These are phyloP conservation scores for Aegilops bicornis DNA, from an alignment of 176 grass and related monocot genomes.

Conservation along the genomic window DNA sequence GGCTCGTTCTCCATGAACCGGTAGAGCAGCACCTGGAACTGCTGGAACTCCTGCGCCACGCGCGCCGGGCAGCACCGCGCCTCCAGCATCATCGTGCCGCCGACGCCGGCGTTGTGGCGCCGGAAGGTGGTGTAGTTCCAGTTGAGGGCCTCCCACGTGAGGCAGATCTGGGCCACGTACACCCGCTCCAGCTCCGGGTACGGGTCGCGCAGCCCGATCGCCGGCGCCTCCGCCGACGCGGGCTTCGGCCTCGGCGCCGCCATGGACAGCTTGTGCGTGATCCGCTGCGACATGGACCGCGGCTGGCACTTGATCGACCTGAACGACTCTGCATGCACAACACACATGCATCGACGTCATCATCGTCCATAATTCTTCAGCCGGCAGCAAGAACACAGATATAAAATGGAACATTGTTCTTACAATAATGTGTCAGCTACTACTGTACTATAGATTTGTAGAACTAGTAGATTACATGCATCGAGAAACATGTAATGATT, in stretches of 20 bases:
- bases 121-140: constrained; percentile 80
- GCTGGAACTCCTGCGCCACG: constrained; percentile 91
- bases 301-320: constrained; percentile 71
- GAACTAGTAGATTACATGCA: background rate
- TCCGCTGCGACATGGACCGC: constrained; percentile 63
- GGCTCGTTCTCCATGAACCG: constrained; percentile 96
- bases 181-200: constrained; percentile 77
- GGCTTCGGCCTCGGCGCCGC: constrained; percentile 52
- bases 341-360: background rate
- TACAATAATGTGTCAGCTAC: too few species aligned
- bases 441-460: too few species aligned
- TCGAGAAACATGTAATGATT: constrained; percentile 3
- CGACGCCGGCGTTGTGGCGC: constrained; percentile 24
- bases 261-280: constrained; percentile 44
- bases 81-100: constrained; percentile 6
- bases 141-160: constrained; percentile 88
- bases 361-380: background rate
- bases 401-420: background rate
- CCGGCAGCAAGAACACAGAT: background rate
- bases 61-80: constrained; percentile 59
- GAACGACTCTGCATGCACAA: constrained; percentile 64
- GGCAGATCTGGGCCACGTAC: constrained; percentile 90
- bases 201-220: constrained; percentile 48
- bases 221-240: background rate
- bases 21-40: constrained; percentile 85